Conservation (phyloP, 164 flowering plant genomes). For the Chloranthus sessilifolius region DNA sequence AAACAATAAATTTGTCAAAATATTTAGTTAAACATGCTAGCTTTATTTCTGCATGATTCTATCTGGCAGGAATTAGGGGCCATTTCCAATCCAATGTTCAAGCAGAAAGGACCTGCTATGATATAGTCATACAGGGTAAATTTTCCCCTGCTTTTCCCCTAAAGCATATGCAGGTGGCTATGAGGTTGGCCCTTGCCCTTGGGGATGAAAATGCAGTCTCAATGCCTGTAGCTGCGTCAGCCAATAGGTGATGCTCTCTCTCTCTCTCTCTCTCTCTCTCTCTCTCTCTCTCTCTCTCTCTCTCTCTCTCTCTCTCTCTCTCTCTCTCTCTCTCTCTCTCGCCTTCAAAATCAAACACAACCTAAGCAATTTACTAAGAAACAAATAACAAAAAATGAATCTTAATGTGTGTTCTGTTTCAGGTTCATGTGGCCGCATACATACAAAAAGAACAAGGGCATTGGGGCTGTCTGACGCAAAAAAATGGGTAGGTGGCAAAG, state of each 20-base stretch:
- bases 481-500: no score
- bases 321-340: no score
- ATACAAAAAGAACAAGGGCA: no score
- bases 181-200: conserved; percentile 95
- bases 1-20: no score
- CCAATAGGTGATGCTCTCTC: conserved; percentile 65
- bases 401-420: no score
- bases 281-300: conserved; percentile 1
- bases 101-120: conserved; percentile 83
- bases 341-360: no score
- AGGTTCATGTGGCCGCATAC: no score
- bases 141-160: conserved; percentile 89
- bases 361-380: no score
- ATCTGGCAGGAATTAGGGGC: conserved; percentile 72
- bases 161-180: conserved; percentile 97
- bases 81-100: conserved; percentile 84
- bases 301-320: no score
- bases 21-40: no score
- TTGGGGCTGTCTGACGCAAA: no score
- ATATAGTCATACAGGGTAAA: conserved; percentile 39
- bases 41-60: conserved; percentile 5
- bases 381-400: no score
- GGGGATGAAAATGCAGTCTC: conserved; percentile 92
- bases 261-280: neutral
- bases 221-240: conserved; percentile 96